A percentile compares a stretch with the other conserved stretches of the same genome.
These are phyloP conservation scores for Lavandula angustifolia DNA, from an alignment of 257 asterid genomes.

Conservation along the genomic window DNA sequence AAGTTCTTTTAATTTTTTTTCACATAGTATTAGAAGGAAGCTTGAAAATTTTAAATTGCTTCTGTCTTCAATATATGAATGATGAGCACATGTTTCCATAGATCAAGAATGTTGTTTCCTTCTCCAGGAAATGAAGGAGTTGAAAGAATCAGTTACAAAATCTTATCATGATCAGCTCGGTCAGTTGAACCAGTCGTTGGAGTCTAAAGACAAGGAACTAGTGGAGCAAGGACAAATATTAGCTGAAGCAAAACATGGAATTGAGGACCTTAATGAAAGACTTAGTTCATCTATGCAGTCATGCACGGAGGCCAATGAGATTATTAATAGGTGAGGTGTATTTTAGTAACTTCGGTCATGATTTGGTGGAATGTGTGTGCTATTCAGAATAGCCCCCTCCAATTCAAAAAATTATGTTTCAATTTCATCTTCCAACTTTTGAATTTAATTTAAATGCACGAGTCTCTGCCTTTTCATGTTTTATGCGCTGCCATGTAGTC, in stretches of 20 bases:
- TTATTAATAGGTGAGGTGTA: slow-evolving; percentile 71
- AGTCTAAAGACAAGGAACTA: slow-evolving; percentile 67
- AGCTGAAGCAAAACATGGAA: slow-evolving; percentile 74
- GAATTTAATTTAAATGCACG: too few relatives aligned
- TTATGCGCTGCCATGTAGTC: slow-evolving; percentile 16
- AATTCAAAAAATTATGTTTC: too few relatives aligned
- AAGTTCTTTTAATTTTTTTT: too few relatives aligned
- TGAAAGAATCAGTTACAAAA: slow-evolving; percentile 74
- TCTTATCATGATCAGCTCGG: slow-evolving; percentile 60
- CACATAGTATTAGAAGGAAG: not conserved
- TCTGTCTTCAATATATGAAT: slow-evolving; percentile 17
- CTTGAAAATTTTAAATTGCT: not conserved
- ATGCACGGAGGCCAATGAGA: slow-evolving; percentile 86
- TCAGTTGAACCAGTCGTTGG: slow-evolving; percentile 61
- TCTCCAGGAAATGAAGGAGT: slow-evolving; percentile 70
- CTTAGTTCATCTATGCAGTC: slow-evolving; percentile 80
- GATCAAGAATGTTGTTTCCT: slow-evolving; percentile 8
- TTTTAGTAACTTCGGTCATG: slow-evolving; percentile 17
- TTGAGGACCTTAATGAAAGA: slow-evolving; percentile 76
- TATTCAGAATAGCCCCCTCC: not conserved
- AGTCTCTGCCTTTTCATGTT: not conserved
- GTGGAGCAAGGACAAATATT: slow-evolving; percentile 54
- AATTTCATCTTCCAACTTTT: too few relatives aligned
- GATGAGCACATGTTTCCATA: slow-evolving; percentile 16
- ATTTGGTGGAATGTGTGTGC: slow-evolving; percentile 19